Evolutionary conservation across 345 rosid species (phyloP), one percentile per base, ranked within the genome.

Genomic region (Physaria fendleri): DNA sequence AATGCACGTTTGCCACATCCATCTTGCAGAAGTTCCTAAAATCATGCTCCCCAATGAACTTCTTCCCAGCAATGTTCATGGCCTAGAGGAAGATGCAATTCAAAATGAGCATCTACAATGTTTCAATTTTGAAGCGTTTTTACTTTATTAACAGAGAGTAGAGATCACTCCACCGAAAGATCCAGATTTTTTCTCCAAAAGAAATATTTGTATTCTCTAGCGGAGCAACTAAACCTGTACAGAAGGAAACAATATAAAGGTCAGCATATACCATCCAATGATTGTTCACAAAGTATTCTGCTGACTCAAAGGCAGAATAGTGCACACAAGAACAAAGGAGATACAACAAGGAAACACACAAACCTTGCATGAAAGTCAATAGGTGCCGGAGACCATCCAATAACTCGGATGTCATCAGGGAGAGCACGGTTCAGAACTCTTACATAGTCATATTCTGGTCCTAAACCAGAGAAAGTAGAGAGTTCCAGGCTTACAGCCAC

Each of bases 11-110:
- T 49, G 71, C 81, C 12, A 88, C 98, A 69, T 92, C 98, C 97
- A 88, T 88, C 86, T 92, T 88, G 64, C 98, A 88, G 40, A 92
- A 92, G 76, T 86, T 92, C 50, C 89, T 78, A 81, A 88, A 92
- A 71, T 92, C 93, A 59, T 92, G 97, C 44, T 86, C 94, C 49
- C 97, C 97, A 5, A 92, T 35, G 50, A 92, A 79, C 73, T 85
- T 92, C 73, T 81, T 78, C 15, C 91, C 85, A 2, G 91, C 97
- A 62, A 53, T 74, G 77, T 81, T 88, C 97, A 92, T 92, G 64
- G 76, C 83, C 95, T 88, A 62, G 44, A 32, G 42, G 46, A 56
- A 51, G 59, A 74, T 28, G 62, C 3, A 2, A 59, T 65, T 14
- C 5, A 71, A 44, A 4, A 29, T 59, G 28, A 63, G 20, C 27